Evolutionary conservation across 2,329 filamentous ascomycete genomes (phyloP).

Genomic region (Amesomyces nigricolor): DNA sequence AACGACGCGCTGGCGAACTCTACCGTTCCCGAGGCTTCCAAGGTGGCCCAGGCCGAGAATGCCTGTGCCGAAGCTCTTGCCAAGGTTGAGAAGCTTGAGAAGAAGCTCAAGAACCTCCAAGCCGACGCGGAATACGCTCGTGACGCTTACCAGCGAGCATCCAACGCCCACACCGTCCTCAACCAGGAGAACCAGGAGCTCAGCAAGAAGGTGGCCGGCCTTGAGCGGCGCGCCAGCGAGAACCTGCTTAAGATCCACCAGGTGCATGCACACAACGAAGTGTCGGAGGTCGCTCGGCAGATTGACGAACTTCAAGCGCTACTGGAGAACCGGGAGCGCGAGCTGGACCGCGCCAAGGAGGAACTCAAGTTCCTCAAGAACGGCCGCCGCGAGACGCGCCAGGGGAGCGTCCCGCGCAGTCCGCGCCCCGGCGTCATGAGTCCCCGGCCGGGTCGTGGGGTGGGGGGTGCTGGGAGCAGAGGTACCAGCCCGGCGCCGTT

Average conservation of each 20-base stretch:
- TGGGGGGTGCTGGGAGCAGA: conserved; percentile 39
- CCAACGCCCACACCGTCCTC: conserved; percentile 39
- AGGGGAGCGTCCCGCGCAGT: conserved; percentile 52
- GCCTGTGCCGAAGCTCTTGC: conserved; percentile 37
- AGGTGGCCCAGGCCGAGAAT: conserved; percentile 38
- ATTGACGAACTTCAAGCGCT: conserved; percentile 39
- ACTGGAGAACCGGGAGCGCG: conserved; percentile 46
- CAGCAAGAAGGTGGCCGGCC: conserved; percentile 39
- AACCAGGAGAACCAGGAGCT: conserved; percentile 29
- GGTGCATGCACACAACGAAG: conserved; percentile 37
- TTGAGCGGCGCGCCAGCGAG: conserved; percentile 40
- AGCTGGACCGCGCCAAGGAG: conserved; percentile 43
- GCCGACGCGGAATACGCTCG: conserved; percentile 53
- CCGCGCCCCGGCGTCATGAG: conserved; percentile 51
- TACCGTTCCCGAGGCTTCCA: conserved; percentile 34
- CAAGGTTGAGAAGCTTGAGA: conserved; percentile 37
- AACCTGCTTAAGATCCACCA: conserved; percentile 45
- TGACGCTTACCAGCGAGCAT: conserved; percentile 54
- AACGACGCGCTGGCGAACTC: conserved; percentile 33
- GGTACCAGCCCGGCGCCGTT: conserved; percentile 45
- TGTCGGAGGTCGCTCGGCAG: conserved; percentile 33
- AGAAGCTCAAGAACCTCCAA: conserved; percentile 33
- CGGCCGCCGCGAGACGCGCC: conserved; percentile 50
- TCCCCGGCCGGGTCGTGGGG: conserved; percentile 32
- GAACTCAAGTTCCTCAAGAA: conserved; percentile 45